Evolutionary conservation across 2,329 filamentous ascomycete genomes (phyloP).

Genomic region (Xylariales sp.): DNA sequence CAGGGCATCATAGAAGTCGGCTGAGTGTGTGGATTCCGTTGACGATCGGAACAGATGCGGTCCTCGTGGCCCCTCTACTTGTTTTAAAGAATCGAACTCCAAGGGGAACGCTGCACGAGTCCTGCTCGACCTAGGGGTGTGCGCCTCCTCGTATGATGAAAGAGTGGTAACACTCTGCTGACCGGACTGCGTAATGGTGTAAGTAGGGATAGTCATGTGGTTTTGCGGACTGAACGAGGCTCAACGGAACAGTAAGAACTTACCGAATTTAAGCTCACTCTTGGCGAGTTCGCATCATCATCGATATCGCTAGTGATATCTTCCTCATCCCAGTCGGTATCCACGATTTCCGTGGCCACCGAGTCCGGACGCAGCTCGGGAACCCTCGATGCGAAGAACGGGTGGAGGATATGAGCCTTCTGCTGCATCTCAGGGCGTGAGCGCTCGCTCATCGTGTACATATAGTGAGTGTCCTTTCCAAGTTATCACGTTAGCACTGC

Average conservation of each 20-base stretch:
- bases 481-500: too few relatives aligned
- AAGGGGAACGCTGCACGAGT: conserved; percentile 58
- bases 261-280: conserved; percentile 69
- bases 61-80: conserved; percentile 75
- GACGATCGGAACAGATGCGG: conserved; percentile 83
- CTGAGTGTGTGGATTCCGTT: conserved; percentile 47
- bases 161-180: conserved; percentile 79
- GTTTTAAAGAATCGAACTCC: conserved; percentile 54
- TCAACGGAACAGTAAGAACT: too few relatives aligned
- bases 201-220: too few relatives aligned
- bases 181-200: conserved; percentile 57
- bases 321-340: conserved; percentile 71
- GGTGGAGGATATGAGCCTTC: conserved; percentile 45
- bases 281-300: conserved; percentile 56
- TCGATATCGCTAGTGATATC: conserved; percentile 53
- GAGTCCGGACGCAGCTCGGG: conserved; percentile 58
- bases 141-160: conserved; percentile 79
- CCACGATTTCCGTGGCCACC: conserved; percentile 71
- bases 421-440: conserved; percentile 48
- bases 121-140: conserved; percentile 67
- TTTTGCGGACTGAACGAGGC: too few relatives aligned
- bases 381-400: conserved; percentile 58
- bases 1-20: conserved; percentile 50
- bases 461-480: conserved; percentile 22
- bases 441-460: conserved; percentile 20